Conservation (phyloP, 1,139 yeast genomes). For the Hanseniaspora uvarum region DNA sequence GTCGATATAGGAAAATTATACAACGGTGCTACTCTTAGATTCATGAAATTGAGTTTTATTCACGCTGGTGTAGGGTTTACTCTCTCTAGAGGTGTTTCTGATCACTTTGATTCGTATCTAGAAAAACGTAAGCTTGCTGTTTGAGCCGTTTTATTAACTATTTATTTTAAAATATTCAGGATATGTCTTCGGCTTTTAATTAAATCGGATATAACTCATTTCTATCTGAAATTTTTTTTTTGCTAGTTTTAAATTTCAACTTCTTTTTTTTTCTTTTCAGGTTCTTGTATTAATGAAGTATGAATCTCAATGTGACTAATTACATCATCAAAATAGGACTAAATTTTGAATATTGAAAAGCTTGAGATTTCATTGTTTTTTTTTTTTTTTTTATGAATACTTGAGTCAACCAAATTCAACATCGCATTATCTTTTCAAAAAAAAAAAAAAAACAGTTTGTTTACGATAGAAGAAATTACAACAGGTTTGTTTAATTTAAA, state of each 20-base stretch:
- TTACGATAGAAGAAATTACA: neutral
- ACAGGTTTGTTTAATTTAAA: neutral
- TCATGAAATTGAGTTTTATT: slow-evolving; percentile 60
- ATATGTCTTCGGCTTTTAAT: too few relatives aligned
- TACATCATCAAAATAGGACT: neutral
- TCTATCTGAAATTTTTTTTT: neutral
- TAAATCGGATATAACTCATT: neutral
- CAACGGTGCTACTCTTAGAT: slow-evolving; percentile 72
- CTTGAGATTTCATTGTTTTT: too few relatives aligned
- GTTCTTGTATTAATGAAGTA: neutral
- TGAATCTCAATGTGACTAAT: neutral
- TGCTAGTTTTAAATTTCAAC: neutral
- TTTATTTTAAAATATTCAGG: too few relatives aligned
- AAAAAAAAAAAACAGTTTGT: too few relatives aligned
- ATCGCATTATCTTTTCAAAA: too few relatives aligned
- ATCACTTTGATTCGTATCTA: neutral
- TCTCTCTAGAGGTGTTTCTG: slow-evolving; percentile 35
- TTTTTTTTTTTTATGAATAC: too few relatives aligned
- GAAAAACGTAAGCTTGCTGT: slow-evolving; percentile 1
- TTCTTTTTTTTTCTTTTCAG: neutral
- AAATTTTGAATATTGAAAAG: too few relatives aligned
- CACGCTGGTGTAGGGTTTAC: slow-evolving; percentile 72
- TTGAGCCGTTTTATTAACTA: too few relatives aligned
- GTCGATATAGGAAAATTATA: slow-evolving; percentile 63
- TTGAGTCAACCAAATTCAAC: neutral